Conservation (phyloP, 139 green algal genomes). For the Coelastrella sp. region DNA sequence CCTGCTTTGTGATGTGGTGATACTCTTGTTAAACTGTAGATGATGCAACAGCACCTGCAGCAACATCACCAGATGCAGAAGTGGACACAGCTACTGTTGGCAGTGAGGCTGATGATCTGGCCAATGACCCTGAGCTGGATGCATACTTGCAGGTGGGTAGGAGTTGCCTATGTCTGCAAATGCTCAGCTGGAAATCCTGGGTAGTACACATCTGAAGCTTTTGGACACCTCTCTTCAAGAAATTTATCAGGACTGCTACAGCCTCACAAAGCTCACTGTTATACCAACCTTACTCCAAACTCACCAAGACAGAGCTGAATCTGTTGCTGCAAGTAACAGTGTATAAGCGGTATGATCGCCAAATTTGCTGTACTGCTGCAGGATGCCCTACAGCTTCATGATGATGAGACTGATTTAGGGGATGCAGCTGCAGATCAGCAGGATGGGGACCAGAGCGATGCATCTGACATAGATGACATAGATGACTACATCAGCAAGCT, state of each 20-base stretch:
- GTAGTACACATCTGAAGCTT: no score
- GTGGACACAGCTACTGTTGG: not conserved
- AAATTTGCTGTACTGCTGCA: slow-evolving; percentile 35
- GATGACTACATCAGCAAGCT: slow-evolving; percentile 74
- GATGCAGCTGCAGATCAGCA: not conserved
- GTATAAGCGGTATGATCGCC: no score
- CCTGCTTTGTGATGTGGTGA: no score
- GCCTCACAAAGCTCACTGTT: no score
- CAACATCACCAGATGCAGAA: not conserved
- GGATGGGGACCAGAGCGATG: slow-evolving; percentile 27
- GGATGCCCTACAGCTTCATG: slow-evolving; percentile 42
- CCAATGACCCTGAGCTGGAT: slow-evolving; percentile 69
- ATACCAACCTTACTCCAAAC: no score
- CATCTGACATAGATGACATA: slow-evolving; percentile 64
- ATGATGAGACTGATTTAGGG: not conserved
- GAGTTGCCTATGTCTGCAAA: not conserved
- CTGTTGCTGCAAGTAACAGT: no score
- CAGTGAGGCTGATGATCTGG: slow-evolving; percentile 51
- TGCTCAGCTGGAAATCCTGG: not conserved
- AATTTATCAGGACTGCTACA: no score
- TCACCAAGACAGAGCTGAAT: not conserved
- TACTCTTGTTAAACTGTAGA: no score
- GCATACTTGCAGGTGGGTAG: slow-evolving; percentile 65
- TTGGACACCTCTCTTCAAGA: no score
- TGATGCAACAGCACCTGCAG: not conserved